Evolutionary conservation across 2,329 filamentous ascomycete genomes (phyloP).

Genomic region (Fusarium succisae): DNA sequence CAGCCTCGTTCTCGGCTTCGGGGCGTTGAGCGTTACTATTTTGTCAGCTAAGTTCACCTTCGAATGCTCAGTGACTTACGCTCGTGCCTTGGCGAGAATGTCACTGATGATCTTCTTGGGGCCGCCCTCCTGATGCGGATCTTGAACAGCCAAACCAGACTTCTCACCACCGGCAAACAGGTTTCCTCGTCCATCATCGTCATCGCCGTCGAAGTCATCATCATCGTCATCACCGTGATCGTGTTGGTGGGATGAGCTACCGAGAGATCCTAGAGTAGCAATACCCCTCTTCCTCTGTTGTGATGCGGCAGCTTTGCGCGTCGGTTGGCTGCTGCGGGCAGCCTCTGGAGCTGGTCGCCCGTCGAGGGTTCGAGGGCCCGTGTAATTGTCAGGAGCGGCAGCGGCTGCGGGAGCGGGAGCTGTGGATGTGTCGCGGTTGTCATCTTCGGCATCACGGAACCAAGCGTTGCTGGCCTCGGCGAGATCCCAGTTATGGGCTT

Average conservation of each 20-base stretch:
- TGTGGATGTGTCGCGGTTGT: conserved; percentile 57
- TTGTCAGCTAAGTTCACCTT: conserved; percentile 5
- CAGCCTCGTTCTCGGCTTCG: conserved; percentile 60
- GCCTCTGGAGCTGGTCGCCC: conserved; percentile 65
- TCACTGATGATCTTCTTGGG: conserved; percentile 68
- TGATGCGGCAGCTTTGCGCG: conserved; percentile 49
- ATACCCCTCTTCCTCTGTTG: conserved; percentile 68
- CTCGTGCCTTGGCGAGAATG: conserved; percentile 70
- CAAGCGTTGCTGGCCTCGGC: conserved; percentile 69
- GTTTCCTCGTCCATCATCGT: conserved; percentile 69
- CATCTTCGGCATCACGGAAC: conserved; percentile 62
- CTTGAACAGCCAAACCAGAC: conserved; percentile 75
- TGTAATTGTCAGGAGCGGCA: conserved; percentile 56
- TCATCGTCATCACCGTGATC: conserved; percentile 70
- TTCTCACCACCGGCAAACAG: conserved; percentile 88
- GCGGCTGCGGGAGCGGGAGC: conserved; percentile 46
- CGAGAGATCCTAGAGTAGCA: conserved; percentile 67
- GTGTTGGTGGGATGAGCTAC: conserved; percentile 57
- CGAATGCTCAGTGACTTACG: conserved; percentile 53
- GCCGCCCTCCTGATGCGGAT: conserved; percentile 62
- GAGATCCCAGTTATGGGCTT: conserved; percentile 72
- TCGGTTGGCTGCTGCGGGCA: conserved; percentile 41
- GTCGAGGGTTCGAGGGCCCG: conserved; percentile 70
- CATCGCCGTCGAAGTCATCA: conserved; percentile 64
- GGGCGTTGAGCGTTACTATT: conserved; percentile 69